Percentiles rank a stretch among this genome's conserved stretches.
Conservation (phyloP, 257 asterid genomes). For the Jacaranda mimosifolia region DNA sequence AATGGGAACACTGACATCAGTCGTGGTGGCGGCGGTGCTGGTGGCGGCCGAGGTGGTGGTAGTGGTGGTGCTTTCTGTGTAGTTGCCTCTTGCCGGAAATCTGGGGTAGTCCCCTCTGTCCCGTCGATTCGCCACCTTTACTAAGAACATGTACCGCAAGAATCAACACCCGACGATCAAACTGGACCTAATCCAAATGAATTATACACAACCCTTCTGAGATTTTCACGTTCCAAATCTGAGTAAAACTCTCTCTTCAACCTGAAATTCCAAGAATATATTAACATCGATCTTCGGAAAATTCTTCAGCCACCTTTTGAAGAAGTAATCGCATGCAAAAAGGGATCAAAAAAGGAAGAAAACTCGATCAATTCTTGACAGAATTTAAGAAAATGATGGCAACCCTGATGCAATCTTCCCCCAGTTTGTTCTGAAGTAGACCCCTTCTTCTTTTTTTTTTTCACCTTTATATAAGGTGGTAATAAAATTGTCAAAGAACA, state of each 20-base stretch:
- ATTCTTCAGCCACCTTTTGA: slow-evolving; percentile 4
- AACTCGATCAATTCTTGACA: slow-evolving; percentile 23
- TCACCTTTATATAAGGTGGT: background rate
- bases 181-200: background rate
- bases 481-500: slow-evolving; percentile 3
- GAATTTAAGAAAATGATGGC: slow-evolving; percentile 39
- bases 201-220: no score
- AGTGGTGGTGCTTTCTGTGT: slow-evolving; percentile 27
- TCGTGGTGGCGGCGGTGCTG: slow-evolving; percentile 26
- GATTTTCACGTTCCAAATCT: background rate
- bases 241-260: background rate
- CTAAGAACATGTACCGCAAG: slow-evolving; percentile 46
- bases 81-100: slow-evolving; percentile 34
- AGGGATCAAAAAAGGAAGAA: no score
- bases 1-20: background rate
- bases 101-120: slow-evolving; percentile 57
- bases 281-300: slow-evolving; percentile 10
- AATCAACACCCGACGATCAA: background rate
- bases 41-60: slow-evolving; percentile 14
- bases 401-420: slow-evolving; percentile 35
- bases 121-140: slow-evolving; percentile 77
- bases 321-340: slow-evolving; percentile 17
- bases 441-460: background rate
- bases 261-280: background rate
- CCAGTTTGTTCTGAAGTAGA: slow-evolving; percentile 34